Evolutionary conservation across 1,284 basidiomycete species (phyloP), one percentile per base, ranked within the genome.

Genomic region (Rhodotorula sp.): DNA sequence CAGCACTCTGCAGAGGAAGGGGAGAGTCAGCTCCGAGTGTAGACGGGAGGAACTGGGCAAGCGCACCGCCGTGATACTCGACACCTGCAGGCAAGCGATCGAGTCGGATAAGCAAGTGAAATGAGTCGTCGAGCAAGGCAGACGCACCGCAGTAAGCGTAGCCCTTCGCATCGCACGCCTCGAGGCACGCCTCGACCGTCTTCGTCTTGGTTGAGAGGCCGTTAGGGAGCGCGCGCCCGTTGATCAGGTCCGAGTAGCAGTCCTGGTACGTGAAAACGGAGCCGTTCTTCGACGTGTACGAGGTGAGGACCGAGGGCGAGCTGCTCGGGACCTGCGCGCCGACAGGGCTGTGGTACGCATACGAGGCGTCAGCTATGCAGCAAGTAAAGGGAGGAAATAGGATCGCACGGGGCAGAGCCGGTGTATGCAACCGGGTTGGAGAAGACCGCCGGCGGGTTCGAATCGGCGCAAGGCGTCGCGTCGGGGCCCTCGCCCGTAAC

Each of bases 401-500:
- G 37, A 17, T 29, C 66, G 13, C 22, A 62, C 60, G 71, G 58
- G 22, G 66, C 67, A 12, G 29, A 48, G 22, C 67, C 66, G 4
- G 54, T 65, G 64, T 75, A 77, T 15, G 51, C 71, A 1, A 48
- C 59, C 6, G 58, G 41, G 34, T 61, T 39, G 13, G 57, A 15
- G n/a, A 63, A 41, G 48, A 73, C 64, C 15, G 63, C 7, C 13
- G 37, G 29, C 7, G 71, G 65, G 3, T 59, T 36, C 0, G 46
- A 61, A 29, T 67, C 21, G 13, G 56, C 61, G 67, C 74, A 78
- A 2, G 74, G 60, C 3, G 67, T 74, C 13, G 78, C 76, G 50
- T 68, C 60, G 0, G 60, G 66, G 6, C 75, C 77, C 5, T 61
- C 69, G 50, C 70, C 65, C n/a, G 72, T 71, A 29, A 79, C 68